A percentile compares a stretch with the other conserved stretches of the same genome.
Conservation (phyloP, 176 grass and related monocot genomes). For the Aegilops sharonensis region DNA sequence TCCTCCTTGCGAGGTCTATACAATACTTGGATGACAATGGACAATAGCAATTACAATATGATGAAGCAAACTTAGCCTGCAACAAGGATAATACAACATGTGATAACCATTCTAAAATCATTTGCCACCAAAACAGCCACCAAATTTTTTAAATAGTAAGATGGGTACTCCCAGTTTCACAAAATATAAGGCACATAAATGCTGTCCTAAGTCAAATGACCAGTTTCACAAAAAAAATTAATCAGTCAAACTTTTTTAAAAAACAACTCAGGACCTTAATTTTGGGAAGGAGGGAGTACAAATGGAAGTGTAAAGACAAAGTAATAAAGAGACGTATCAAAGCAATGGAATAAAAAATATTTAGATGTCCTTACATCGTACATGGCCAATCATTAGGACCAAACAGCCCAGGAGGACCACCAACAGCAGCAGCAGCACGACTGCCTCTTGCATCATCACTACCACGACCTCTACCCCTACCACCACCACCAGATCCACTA, state of each 20-base stretch:
- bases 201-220: not conserved
- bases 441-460: slow-evolving; percentile 32
- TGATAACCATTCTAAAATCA: not conserved
- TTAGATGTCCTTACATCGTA: slow-evolving; percentile 66
- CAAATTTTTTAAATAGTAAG: not conserved
- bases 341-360: not conserved
- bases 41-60: not conserved
- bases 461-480: slow-evolving; percentile 60
- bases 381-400: slow-evolving; percentile 98
- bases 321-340: not conserved
- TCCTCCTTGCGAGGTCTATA: not conserved
- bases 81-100: not conserved
- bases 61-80: not conserved
- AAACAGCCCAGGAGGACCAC: slow-evolving; percentile 90
- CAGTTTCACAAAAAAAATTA: too few relatives aligned
- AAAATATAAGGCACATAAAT: not conserved
- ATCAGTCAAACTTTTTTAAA: too few relatives aligned
- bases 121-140: not conserved
- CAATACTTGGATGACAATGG: not conserved
- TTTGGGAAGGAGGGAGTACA: not conserved
- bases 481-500: slow-evolving; percentile 53
- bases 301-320: not conserved
- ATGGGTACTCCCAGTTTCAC: not conserved
- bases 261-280: not conserved
- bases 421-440: slow-evolving; percentile 48